Percentiles rank a stretch among this genome's conserved stretches.
These are phyloP conservation scores for Neurospora hispaniola DNA, from an alignment of 495 filamentous ascomycete genomes.

Conservation along the genomic window DNA sequence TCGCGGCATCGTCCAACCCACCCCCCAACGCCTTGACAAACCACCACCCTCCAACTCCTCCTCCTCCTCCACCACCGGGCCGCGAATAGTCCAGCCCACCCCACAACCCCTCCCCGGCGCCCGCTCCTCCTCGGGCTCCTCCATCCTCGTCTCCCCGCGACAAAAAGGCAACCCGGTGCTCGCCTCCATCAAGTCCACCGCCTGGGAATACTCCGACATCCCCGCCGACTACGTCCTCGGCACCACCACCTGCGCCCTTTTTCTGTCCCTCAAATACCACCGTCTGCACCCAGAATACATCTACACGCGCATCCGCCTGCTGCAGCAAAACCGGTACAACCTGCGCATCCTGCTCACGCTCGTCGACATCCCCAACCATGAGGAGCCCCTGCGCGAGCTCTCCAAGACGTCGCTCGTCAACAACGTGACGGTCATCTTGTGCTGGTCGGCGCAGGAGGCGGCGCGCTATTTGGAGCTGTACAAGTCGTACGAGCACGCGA, in stretches of 20 bases:
- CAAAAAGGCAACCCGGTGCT: constrained; percentile 96
- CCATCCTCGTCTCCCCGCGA: constrained; percentile 69
- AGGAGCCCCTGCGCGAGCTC: constrained; percentile 78
- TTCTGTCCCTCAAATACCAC: constrained; percentile 90
- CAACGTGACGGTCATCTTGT: constrained; percentile 81
- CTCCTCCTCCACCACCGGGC: not conserved
- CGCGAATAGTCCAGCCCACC: constrained; percentile 73
- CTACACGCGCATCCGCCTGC: constrained; percentile 73
- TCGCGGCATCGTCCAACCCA: constrained; percentile 26
- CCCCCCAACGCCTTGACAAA: constrained; percentile 34
- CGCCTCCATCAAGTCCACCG: constrained; percentile 64
- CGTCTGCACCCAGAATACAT: constrained; percentile 96
- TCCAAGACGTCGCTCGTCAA: constrained; percentile 79
- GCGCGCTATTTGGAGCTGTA: constrained; percentile 88
- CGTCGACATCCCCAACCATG: constrained; percentile 73
- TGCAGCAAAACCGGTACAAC: constrained; percentile 65
- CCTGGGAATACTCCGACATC: constrained; percentile 96
- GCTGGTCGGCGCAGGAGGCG: constrained; percentile 89
- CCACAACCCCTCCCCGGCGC: constrained; percentile 61
- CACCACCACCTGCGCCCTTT: constrained; percentile 78
- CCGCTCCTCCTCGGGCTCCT: constrained; percentile 52
- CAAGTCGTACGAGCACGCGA: constrained; percentile 83
- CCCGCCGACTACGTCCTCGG: constrained; percentile 88
- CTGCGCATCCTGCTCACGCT: constrained; percentile 77
- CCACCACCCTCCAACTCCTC: constrained; percentile 22